phyloP scores from a whole-genome alignment of 805 yeast genomes.

The Candida palmyrensis region DNA sequence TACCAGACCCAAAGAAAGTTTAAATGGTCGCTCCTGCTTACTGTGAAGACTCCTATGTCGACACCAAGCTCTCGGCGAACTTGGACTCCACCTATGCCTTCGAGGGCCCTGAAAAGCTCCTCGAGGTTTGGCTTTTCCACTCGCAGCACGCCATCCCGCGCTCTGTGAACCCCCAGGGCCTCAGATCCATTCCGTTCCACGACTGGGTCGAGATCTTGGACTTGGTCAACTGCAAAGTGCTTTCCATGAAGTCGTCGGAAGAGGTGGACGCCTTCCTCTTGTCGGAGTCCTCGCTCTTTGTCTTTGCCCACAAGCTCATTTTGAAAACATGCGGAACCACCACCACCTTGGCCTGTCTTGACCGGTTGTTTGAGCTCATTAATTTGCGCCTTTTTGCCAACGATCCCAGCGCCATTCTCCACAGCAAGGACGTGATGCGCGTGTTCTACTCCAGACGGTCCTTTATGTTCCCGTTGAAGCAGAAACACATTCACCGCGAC shows the following conservation, averaged over 20 bases:
- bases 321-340: conserved; percentile 97
- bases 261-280: conserved; percentile 78
- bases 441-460: conserved; percentile 88
- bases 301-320: conserved; percentile 78
- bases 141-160: conserved; percentile 34
- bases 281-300: conserved; percentile 86
- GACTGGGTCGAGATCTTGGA: conserved; percentile 74
- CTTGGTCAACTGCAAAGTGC: conserved; percentile 79
- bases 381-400: conserved; percentile 21
- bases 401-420: conserved; percentile 40
- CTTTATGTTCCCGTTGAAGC: conserved; percentile 88
- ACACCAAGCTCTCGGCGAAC: conserved; percentile 71
- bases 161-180: conserved; percentile 38
- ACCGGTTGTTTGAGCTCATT: conserved; percentile 48
- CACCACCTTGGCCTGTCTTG: conserved; percentile 75
- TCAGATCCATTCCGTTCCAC: conserved; percentile 58
- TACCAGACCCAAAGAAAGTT: conserved; percentile 1
- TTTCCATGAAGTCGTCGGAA: conserved; percentile 67
- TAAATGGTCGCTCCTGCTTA: conserved; percentile 41
- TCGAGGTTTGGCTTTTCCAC: conserved; percentile 84
- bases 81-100: conserved; percentile 89
- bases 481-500: conserved; percentile 70
- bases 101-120: conserved; percentile 94
- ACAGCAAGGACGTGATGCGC: conserved; percentile 14
- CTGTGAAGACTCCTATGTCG: conserved; percentile 50